phyloP scores from a whole-genome alignment of 1,284 basidiomycete genomes.

The Puccinia polysora region DNA sequence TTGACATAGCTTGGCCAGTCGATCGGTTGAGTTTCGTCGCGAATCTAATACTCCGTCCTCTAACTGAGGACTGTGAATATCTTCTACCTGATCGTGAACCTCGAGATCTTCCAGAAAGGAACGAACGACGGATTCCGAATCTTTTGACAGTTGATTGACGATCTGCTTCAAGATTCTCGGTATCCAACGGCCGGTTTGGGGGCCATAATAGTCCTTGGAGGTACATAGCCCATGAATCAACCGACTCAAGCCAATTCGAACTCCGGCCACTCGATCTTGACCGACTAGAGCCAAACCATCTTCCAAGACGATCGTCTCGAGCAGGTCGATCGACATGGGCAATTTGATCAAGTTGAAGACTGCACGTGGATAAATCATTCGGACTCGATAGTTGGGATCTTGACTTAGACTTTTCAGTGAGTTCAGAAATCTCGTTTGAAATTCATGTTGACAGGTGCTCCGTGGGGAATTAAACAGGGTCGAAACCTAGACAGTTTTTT shows the following conservation, averaged over 20 bases:
- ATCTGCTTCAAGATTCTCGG: conserved; percentile 1
- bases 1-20: no score
- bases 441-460: not conserved
- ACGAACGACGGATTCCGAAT: conserved; percentile 23
- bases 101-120: conserved; percentile 22
- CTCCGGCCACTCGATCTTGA: conserved; percentile 35
- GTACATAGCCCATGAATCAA: conserved; percentile 27
- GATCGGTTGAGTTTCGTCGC: no score
- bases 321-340: conserved; percentile 2
- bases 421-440: conserved; percentile 11
- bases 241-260: conserved; percentile 33
- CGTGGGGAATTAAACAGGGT: conserved; percentile 18
- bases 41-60: no score
- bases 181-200: not conserved
- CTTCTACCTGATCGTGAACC: conserved; percentile 15
- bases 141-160: conserved; percentile 7
- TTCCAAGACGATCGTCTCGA: conserved; percentile 11
- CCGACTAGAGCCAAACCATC: conserved; percentile 10
- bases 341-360: conserved; percentile 27
- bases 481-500: conserved; percentile 17
- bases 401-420: conserved; percentile 26
- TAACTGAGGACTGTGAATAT: no score
- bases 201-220: conserved; percentile 19
- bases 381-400: conserved; percentile 27
- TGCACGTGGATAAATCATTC: conserved; percentile 35